Conservation (phyloP, 2,329 filamentous ascomycete genomes). For the Botryotinia globosa region DNA sequence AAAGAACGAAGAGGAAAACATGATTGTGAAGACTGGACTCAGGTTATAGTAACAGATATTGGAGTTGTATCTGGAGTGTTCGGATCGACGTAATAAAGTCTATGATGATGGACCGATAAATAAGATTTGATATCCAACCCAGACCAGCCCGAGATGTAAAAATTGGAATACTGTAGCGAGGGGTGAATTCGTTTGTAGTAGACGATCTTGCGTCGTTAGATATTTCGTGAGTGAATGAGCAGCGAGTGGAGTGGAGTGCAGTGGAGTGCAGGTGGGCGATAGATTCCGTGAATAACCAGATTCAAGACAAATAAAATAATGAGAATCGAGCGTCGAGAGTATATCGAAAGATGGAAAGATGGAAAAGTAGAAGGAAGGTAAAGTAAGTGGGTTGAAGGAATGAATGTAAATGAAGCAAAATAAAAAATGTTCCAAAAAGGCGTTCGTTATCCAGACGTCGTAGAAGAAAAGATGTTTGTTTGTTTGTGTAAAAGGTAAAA, state of each 20-base stretch:
- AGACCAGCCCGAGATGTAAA: slow-evolving; percentile 9
- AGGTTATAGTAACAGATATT: neutral
- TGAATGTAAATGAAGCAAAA: slow-evolving; percentile 19
- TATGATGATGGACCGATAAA: neutral
- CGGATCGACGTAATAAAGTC: neutral
- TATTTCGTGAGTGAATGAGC: neutral
- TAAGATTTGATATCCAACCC: neutral
- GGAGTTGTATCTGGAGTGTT: neutral
- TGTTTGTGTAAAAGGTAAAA: neutral
- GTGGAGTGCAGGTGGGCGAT: too few species aligned
- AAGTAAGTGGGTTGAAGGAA: slow-evolving; percentile 5
- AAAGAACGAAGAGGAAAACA: slow-evolving; percentile 29
- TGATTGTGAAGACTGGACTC: slow-evolving; percentile 19
- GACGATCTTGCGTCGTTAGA: slow-evolving; percentile 18
- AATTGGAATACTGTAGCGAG: neutral
- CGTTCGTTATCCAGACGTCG: slow-evolving; percentile 16
- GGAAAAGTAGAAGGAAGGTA: neutral
- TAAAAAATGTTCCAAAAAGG: slow-evolving; percentile 4
- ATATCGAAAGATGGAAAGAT: neutral
- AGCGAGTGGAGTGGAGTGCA: neutral
- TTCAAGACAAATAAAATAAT: slow-evolving; percentile 9
- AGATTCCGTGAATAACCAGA: slow-evolving; percentile 24
- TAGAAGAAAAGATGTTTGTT: neutral
- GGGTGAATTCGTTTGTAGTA: neutral
- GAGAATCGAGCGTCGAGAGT: neutral